Evolutionary conservation across 2,329 filamentous ascomycete genomes (phyloP), one percentile per base, ranked within the genome.

Genomic region (Tothia fuscella): DNA sequence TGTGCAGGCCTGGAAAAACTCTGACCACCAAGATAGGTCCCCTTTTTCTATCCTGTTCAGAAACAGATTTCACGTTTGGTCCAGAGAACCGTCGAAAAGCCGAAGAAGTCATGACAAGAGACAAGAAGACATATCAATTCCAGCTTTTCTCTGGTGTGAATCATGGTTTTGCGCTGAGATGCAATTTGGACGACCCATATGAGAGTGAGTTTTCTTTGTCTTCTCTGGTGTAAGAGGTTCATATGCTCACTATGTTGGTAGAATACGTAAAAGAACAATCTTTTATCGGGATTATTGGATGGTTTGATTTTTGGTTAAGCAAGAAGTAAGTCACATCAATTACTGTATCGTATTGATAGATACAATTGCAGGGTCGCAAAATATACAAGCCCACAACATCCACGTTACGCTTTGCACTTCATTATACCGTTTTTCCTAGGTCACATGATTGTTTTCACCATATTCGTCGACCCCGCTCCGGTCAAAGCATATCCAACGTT

Each of bases 41-140:
- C 0, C 46, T 71, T 5, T 61, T 68, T 30, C 51, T 71, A 9
- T 67, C 63, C 1, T 71, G 67, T 37, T 53, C 64, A 1, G 63
- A 68, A 34, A 55, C 59, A 12, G 67, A 71, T 39, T 59, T 65
- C 34, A 64, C 63, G 0, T 71, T 71, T 40, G 47, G 55, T 16
- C 48, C 56, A 2, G 54, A 59, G 19, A 51, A 56, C 1, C 53
- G 67, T n/a, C 55, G 58, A 12, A 56, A 53, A 30, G 66, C 66
- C 2, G 31, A 68, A 1, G 64, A 68, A 17, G 61, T 68, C 24
- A 50, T 71, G 37, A 56, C 59, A 32, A 53, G 53, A 19, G 52
- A 54, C 21, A 53, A 59, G 30, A 65, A 63, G 48, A 44, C 37
- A 5, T 61, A 53, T 45, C 48, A 56, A 16, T 38, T 58, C 16